Evolutionary conservation across 23 red algal species (phyloP), one percentile per base, ranked within the genome.

Genomic region (Agarophyton chilense): DNA sequence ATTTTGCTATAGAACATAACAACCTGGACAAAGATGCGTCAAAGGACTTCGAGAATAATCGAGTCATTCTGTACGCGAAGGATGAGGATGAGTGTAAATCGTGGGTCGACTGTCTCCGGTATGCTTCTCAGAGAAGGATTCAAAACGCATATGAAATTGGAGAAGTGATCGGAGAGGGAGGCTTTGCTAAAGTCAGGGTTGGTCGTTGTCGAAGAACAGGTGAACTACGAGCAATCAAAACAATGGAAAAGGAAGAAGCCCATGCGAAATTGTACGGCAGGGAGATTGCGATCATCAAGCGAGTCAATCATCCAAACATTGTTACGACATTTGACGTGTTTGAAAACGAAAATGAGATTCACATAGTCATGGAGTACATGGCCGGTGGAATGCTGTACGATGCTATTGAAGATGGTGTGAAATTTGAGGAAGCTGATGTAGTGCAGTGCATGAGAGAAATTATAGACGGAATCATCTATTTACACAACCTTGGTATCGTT

Each of bases 321-420:
- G 96, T 98, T 21, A 83, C 72, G 52, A 94, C 92, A 28, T 92
- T 83, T 83, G 96, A 94, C 60, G 88, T 93, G 8, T 95, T 95
- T 74, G 90, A 98, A 72, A 93, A 87, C 19, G 56, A 77, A 14
- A 78, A 89, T 22, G 63, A 98, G 25, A 83, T 98, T 47, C 91
- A 98, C 56, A 78, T 98, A 71, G 96, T 98, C 24, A 94, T 98
- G 91, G 96, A 98, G 26, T 95, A 95, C 50, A 81, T 92, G 47
- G 62, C 75, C 68, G 96, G 96, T 40, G 96, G 96, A 32, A 92
- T 93, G 87, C 86, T 98, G 21, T 94, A 92, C 78, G 81, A 93
- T 31, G 54, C 88, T 35, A 83, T 98, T 14, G 87, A 91, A 77
- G 81, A 96, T 52, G 77, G 87, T 31, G 82, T 93, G 10, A 26